Base-by-base conservation (phyloP, 495 filamentous ascomycete species). In the Letharia lupina region DNA sequence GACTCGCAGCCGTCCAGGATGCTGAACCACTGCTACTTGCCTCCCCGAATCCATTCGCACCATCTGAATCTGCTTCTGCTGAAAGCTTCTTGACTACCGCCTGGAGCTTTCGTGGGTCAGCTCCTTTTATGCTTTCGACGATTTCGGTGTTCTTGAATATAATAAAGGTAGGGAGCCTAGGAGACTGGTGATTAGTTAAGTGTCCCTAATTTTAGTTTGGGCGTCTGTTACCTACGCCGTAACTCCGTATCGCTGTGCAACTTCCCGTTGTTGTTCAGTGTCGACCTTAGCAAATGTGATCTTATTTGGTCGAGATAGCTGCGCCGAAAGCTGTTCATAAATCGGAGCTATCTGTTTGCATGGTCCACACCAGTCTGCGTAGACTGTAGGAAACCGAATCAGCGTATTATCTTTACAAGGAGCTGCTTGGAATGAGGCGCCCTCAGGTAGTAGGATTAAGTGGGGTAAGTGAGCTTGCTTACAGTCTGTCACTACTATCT, bases 261-360 rank as follows among this genome's bases (percentile, higher is more conserved):
- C 81, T 28, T 89, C 85, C 72, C 86, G 80, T 73, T 93, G 89
- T 33, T 84, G 70, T 62, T 95, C 90, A 59, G 86, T 87, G 78
- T 98, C 85, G 77, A 96, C 82, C 79, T 96, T 96, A 74, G 84
- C 87, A 73, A 97, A 96, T 64, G 86, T 89, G 66, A 95, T 87
- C 60, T 82, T 78, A 65, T 87, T 86, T 23, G 88, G 86, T 39
- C 86, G 84, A 3, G 91, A 89, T 42, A 94, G 83, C 70, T 86
- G 82, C 61, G 73, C 72, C 28, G 91, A 87, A 52, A 96, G 83
- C 76, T 89, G 83, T 69, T 93, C 89, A 77, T 90, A 97, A 62
- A 90, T 73, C 13, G 92, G 91, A n/a, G 88, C 88, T 66, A 96
- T 90, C 64, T 83, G 78, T 69, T 91, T 90, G 83, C 90, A 96